A percentile compares a stretch with the other conserved stretches of the same genome.
phyloP scores from a whole-genome alignment of 1,139 yeast genomes.

The Lodderomyces theae region DNA sequence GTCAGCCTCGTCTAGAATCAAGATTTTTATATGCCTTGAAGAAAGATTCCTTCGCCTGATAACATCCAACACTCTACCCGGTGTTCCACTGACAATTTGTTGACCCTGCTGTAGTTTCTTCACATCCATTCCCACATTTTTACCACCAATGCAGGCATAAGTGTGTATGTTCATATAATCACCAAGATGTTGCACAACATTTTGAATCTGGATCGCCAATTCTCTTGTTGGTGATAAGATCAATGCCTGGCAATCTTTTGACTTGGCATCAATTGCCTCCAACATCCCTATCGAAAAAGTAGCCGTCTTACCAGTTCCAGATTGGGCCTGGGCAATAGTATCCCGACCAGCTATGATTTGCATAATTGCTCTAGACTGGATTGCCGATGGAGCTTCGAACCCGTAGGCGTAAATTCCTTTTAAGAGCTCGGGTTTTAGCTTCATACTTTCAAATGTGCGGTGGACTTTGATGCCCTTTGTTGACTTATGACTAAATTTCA shows the following conservation, averaged over 20 bases:
- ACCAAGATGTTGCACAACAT: conserved; percentile 80
- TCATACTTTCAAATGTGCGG: conserved; percentile 76
- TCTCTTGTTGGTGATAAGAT: conserved; percentile 96
- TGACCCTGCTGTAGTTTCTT: conserved; percentile 73
- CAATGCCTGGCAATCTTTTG: conserved; percentile 74
- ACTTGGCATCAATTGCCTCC: conserved; percentile 68
- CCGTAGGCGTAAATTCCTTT: conserved; percentile 88
- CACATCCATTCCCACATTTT: conserved; percentile 76
- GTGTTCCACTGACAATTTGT: conserved; percentile 95
- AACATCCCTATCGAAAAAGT: conserved; percentile 92
- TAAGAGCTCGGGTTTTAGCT: conserved; percentile 61
- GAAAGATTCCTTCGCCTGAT: conserved; percentile 69
- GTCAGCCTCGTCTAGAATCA: conserved; percentile 93
- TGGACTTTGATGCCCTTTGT: conserved; percentile 62
- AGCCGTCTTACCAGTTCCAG: conserved; percentile 98
- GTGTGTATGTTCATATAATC: conserved; percentile 81
- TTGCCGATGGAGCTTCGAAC: conserved; percentile 91
- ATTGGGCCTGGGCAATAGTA: conserved; percentile 95
- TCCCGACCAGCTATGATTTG: conserved; percentile 90
- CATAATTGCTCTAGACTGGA: conserved; percentile 91
- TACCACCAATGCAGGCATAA: conserved; percentile 94
- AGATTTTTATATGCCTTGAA: conserved; percentile 73
- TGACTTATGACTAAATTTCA: conserved; percentile 53
- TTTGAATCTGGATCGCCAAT: conserved; percentile 84
- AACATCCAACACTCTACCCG: conserved; percentile 90